Percentiles rank a stretch among this genome's conserved stretches.
These are phyloP conservation scores for Cymbopogon citratus DNA, from an alignment of 176 grass and related monocot species.

Conservation along the genomic window DNA sequence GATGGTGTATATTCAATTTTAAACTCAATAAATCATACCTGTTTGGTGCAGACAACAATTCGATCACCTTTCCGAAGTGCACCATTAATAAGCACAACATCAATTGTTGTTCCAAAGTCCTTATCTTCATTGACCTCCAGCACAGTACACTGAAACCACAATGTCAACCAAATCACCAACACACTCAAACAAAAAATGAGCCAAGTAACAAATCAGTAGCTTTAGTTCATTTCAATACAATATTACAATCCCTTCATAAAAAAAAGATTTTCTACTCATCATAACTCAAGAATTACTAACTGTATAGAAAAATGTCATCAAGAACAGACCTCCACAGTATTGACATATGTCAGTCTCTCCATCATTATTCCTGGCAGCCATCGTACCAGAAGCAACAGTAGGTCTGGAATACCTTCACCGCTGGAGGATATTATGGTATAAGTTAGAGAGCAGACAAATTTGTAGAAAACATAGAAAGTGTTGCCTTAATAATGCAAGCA, in stretches of 20 bases:
- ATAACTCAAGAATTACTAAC: not conserved
- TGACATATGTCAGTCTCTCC: constrained; percentile 48
- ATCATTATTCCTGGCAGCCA: constrained; percentile 66
- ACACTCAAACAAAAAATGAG: not conserved
- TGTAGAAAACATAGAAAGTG: not conserved
- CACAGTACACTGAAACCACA: constrained; percentile 52
- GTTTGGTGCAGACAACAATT: constrained; percentile 67
- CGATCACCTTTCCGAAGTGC: constrained; percentile 61
- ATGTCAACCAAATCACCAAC: not conserved
- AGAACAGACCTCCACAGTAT: not conserved
- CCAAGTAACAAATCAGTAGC: not conserved
- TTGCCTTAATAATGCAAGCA: not conserved
- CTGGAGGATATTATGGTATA: constrained; percentile 27
- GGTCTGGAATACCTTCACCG: constrained; percentile 66
- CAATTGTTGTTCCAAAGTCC: constrained; percentile 53
- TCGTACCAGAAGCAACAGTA: constrained; percentile 58
- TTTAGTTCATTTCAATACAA: too few species aligned
- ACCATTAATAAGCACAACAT: constrained; percentile 70
- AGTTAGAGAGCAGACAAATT: not conserved
- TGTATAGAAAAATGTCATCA: not conserved
- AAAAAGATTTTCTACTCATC: not conserved
- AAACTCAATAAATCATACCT: constrained; percentile 34
- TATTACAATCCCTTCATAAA: not conserved
- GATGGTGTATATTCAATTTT: not conserved
- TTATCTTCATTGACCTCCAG: constrained; percentile 69